Conservation (phyloP, 1,284 basidiomycete genomes). For the Rhodofomes roseus region DNA sequence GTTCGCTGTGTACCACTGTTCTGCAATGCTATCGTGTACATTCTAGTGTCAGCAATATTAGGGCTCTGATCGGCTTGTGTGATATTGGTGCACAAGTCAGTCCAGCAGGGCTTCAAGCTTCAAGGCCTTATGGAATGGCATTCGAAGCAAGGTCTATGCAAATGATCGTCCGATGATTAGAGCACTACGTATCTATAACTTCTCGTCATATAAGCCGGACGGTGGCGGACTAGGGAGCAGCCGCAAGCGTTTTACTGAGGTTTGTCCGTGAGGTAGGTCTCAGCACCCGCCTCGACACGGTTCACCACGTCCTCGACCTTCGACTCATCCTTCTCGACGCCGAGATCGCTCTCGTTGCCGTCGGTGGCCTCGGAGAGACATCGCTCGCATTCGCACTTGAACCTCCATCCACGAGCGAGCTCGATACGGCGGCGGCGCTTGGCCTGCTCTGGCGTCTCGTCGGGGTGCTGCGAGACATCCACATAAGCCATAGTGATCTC, state of each 20-base stretch:
- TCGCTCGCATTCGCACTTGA: slow-evolving; percentile 65
- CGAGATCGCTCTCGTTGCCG: slow-evolving; percentile 33
- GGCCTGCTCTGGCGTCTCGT: slow-evolving; percentile 50
- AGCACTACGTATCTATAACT: not conserved
- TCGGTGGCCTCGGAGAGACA: slow-evolving; percentile 51
- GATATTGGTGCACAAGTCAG: not conserved
- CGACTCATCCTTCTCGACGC: slow-evolving; percentile 49
- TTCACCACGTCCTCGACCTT: slow-evolving; percentile 50
- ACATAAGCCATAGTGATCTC: slow-evolving; percentile 73
- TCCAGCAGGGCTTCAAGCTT: not conserved
- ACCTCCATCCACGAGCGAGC: slow-evolving; percentile 76
- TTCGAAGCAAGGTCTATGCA: not conserved
- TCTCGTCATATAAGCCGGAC: no score
- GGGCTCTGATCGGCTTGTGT: not conserved
- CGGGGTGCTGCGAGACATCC: slow-evolving; percentile 52
- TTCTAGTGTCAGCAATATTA: slow-evolving; percentile 14
- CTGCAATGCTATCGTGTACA: slow-evolving; percentile 23
- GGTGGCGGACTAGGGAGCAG: not conserved
- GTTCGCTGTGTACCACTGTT: slow-evolving; percentile 20
- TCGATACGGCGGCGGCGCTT: slow-evolving; percentile 63
- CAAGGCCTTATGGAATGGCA: no score
- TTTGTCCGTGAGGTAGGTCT: slow-evolving; percentile 2
- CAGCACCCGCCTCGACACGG: slow-evolving; percentile 21
- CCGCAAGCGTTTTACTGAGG: not conserved
- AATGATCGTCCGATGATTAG: not conserved